Evolutionary conservation across 169 alveolate genomes (phyloP).

Genomic region (Theileria equi): DNA sequence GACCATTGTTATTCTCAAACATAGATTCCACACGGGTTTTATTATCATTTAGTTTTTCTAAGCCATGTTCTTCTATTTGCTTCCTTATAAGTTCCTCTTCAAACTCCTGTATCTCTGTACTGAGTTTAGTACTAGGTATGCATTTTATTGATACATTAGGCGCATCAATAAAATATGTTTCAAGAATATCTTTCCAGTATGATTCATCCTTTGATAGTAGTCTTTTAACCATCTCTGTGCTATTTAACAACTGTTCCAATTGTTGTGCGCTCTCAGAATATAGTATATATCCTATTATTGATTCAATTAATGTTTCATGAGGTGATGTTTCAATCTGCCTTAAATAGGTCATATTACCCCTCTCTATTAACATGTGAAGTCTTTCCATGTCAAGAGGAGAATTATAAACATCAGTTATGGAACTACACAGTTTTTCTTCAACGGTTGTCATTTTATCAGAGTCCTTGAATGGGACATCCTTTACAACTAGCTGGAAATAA

Average conservation of each 20-base stretch:
- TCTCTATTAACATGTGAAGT: conserved; percentile 46
- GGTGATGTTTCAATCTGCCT: conserved; percentile 68
- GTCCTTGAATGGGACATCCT: conserved; percentile 59
- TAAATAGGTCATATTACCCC: conserved; percentile 53
- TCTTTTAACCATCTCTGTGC: conserved; percentile 18
- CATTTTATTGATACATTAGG: conserved; percentile 46
- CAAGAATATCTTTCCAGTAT: conserved; percentile 67
- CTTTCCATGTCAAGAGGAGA: conserved; percentile 64
- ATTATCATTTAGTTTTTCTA: conserved; percentile 44
- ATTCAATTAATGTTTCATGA: conserved; percentile 56
- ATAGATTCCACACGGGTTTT: conserved; percentile 47
- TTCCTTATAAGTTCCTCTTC: conserved; percentile 50
- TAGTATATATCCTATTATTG: conserved; percentile 54
- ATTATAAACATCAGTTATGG: conserved; percentile 43
- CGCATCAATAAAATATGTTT: conserved; percentile 45
- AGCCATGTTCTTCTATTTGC: conserved; percentile 51
- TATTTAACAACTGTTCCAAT: conserved; percentile 43
- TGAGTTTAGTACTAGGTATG: conserved; percentile 61
- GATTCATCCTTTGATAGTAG: conserved; percentile 51
- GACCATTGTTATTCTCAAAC: conserved; percentile 27
- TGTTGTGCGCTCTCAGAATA: conserved; percentile 44
- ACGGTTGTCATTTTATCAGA: conserved; percentile 47
- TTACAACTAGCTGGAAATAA: conserved; percentile 40
- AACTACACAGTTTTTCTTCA: conserved; percentile 38
- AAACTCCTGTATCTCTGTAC: conserved; percentile 38